Evolutionary conservation across 371 early-diverging fungal genomes (phyloP), one percentile per base, ranked within the genome.

Genomic region (Mycotypha africana): DNA sequence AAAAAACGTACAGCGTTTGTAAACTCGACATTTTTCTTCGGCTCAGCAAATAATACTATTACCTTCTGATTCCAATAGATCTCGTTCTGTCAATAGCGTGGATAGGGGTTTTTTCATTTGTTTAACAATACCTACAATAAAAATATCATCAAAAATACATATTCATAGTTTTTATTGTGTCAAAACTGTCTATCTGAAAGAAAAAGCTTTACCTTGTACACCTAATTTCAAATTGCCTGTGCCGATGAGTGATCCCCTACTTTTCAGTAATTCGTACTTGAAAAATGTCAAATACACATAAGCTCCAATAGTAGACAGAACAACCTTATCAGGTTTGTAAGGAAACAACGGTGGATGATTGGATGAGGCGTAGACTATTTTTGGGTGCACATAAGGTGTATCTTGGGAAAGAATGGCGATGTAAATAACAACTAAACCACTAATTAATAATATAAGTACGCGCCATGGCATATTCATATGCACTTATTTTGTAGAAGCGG

Each of bases 391-490:
- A 42, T 64, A 60, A 4, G 69, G 66, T n/a, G 47, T 52, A 16
- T 68, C 64, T 32, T 66, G 66, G 12, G 66, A 44, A 8, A 68
- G 46, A 35, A 62, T 66, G 12, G 57, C 53, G 37, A 68, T 42
- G 26, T 68, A 67, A 4, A 73, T 56, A 24, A 63, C 49, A 22
- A 51, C 45, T 10, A 68, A 3, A 14, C 73, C 73, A 28, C 56
- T 51, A 28, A 60, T 11, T 17, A 73, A 36, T 33, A 73, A 21
- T 30, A 60, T 49, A 35, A 68, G 39, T 23, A 62, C 49, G 14
- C 73, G 67, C 73, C 73, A 73, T 66, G 68, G 63, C 73, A 73
- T 73, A 23, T n/a, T n/a, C n/a, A n/a, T n/a, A n/a, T n/a, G n/a
- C n/a, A n/a, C n/a, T n/a, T n/a, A n/a, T n/a, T n/a, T n/a, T n/a